A percentile compares a stretch with the other conserved stretches of the same genome.
phyloP scores from a whole-genome alignment of 805 yeast genomes.

The Zygoascus flipseniorum region DNA sequence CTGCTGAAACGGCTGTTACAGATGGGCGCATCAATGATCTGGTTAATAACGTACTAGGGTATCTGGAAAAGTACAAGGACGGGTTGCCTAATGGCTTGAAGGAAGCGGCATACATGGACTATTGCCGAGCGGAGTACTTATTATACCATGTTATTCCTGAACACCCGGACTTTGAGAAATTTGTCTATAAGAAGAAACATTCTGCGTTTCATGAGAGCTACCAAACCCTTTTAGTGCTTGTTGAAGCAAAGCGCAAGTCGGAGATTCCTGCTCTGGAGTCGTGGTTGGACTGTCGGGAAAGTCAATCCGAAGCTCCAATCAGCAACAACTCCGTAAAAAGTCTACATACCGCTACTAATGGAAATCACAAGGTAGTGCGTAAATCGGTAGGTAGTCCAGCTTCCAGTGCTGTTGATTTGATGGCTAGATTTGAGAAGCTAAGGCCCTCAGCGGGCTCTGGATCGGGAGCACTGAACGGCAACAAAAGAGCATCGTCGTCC shows the following conservation, averaged over 20 bases:
- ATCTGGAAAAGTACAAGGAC: constrained; percentile 16
- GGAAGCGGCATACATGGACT: constrained; percentile 19
- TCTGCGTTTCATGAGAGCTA: constrained; percentile 16
- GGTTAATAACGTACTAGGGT: constrained; percentile 16
- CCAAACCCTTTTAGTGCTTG: constrained; percentile 10
- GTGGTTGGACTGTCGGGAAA: neutral
- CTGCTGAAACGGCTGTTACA: constrained; percentile 10
- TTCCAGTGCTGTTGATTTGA: constrained; percentile 3
- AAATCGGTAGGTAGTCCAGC: constrained; percentile 3
- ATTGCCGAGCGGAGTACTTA: constrained; percentile 15
- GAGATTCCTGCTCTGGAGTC: constrained; percentile 5
- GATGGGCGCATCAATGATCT: constrained; percentile 15
- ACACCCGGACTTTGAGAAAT: constrained; percentile 14
- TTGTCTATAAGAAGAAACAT: constrained; percentile 10
- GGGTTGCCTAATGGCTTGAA: constrained; percentile 11
- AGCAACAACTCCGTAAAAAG: neutral
- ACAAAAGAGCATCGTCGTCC: neutral
- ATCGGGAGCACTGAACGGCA: neutral
- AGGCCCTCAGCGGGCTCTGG: neutral
- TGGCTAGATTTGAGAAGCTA: constrained; percentile 11
- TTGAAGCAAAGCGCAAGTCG: constrained; percentile 2
- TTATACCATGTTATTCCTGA: constrained; percentile 18
- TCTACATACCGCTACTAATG: neutral
- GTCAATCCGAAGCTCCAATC: neutral
- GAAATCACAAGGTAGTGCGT: neutral